A percentile compares a stretch with the other conserved stretches of the same genome.
Conservation (phyloP, 2,329 filamentous ascomycete genomes). For the Fusarium subglutinans region DNA sequence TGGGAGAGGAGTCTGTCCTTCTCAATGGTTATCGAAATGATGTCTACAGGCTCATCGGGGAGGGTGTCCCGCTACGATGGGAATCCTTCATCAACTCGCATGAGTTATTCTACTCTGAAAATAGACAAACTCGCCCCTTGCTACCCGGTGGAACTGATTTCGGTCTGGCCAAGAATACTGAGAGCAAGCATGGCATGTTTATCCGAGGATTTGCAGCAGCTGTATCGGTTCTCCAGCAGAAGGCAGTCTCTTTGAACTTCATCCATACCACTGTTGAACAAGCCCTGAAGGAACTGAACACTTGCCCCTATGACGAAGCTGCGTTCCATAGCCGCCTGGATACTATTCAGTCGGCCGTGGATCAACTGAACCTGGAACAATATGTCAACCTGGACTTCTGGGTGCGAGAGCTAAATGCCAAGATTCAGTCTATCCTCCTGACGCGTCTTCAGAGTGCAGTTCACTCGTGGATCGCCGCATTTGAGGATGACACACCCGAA, state of each 20-base stretch:
- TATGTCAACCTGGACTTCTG: slow-evolving; percentile 93
- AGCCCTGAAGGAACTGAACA: slow-evolving; percentile 82
- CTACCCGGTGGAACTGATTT: slow-evolving; percentile 52
- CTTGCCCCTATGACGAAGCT: slow-evolving; percentile 82
- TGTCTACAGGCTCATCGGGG: slow-evolving; percentile 82
- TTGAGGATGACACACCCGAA: slow-evolving; percentile 70
- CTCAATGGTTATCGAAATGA: slow-evolving; percentile 93
- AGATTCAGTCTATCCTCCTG: slow-evolving; percentile 83
- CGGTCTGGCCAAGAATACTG: slow-evolving; percentile 64
- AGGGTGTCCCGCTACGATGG: slow-evolving; percentile 92
- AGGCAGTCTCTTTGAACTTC: slow-evolving; percentile 79
- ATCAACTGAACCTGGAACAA: slow-evolving; percentile 95
- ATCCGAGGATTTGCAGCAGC: slow-evolving; percentile 91
- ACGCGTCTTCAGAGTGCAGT: slow-evolving; percentile 87
- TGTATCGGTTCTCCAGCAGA: slow-evolving; percentile 87
- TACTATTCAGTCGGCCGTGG: slow-evolving; percentile 88
- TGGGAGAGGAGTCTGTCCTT: slow-evolving; percentile 88
- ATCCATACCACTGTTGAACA: slow-evolving; percentile 86
- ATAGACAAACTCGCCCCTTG: slow-evolving; percentile 57
- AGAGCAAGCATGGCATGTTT: slow-evolving; percentile 96
- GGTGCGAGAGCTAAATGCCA: slow-evolving; percentile 86
- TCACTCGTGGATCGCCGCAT: slow-evolving; percentile 85
- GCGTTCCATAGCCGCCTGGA: slow-evolving; percentile 84
- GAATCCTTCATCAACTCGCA: slow-evolving; percentile 98
- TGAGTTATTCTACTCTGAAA: slow-evolving; percentile 76